These are phyloP conservation scores for Aspergillus funiculosus DNA, from an alignment of 495 filamentous ascomycete species.

Conservation along the genomic window DNA sequence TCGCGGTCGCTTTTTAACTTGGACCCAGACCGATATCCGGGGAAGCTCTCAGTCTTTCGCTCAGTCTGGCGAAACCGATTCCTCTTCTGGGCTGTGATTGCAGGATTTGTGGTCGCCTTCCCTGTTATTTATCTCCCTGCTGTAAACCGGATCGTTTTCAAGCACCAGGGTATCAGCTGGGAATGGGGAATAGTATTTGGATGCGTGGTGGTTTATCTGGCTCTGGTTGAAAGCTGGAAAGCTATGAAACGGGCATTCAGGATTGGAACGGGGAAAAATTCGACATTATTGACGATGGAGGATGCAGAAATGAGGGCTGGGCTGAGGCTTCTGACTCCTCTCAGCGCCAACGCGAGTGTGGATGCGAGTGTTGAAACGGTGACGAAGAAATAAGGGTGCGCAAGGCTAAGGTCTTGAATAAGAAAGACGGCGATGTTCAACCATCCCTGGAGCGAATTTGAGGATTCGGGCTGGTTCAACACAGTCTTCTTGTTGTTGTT, in stretches of 20 bases:
- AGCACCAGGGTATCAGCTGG: conserved; percentile 67
- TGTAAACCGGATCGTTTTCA: conserved; percentile 65
- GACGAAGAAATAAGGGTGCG: conserved; percentile 21
- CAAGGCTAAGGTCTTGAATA: not conserved
- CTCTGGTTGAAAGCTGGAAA: conserved; percentile 64
- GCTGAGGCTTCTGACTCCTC: conserved; percentile 18
- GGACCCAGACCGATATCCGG: conserved; percentile 42
- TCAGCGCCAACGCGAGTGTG: conserved; percentile 33
- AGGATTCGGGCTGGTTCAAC: not conserved
- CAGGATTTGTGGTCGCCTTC: conserved; percentile 62
- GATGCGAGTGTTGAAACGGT: conserved; percentile 35
- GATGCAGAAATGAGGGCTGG: conserved; percentile 32
- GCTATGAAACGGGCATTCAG: conserved; percentile 48
- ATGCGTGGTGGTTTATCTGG: conserved; percentile 55
- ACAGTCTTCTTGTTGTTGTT: not conserved
- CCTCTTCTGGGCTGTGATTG: conserved; percentile 65
- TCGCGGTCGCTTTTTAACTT: conserved; percentile 64
- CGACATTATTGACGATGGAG: conserved; percentile 27
- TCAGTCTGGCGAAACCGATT: conserved; percentile 67
- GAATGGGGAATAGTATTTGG: conserved; percentile 63
- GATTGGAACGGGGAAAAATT: conserved; percentile 34
- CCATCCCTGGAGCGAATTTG: conserved; percentile 3
- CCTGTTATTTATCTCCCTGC: conserved; percentile 68
- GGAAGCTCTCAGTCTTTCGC: conserved; percentile 51
- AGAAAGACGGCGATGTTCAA: too few species aligned